Conservation (phyloP, 1,139 yeast species). For the Entelexis sorbosivorans region DNA sequence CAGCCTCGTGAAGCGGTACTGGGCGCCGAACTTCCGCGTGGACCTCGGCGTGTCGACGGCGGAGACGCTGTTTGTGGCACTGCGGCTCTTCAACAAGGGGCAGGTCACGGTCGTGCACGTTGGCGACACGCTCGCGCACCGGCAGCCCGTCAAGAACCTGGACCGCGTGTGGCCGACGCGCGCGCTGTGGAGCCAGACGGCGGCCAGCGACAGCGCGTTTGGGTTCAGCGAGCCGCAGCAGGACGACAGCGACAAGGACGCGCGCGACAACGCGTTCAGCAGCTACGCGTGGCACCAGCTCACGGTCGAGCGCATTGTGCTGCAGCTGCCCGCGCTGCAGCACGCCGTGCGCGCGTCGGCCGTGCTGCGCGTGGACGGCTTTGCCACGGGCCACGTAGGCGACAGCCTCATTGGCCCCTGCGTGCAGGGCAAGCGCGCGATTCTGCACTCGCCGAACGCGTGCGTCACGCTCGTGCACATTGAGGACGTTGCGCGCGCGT, state of each 20-base stretch:
- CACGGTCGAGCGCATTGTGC: conserved; percentile 19
- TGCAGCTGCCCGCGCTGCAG: not conserved
- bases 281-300: conserved; percentile 26
- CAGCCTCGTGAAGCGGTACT: conserved; percentile 18
- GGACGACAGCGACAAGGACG: conserved; percentile 1
- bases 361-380: conserved; percentile 26
- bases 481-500: conserved; percentile 29
- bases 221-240: not conserved
- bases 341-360: conserved; percentile 16
- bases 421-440: conserved; percentile 23
- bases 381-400: conserved; percentile 27
- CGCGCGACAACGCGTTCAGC: conserved; percentile 21
- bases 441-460: conserved; percentile 25
- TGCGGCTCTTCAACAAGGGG: conserved; percentile 5
- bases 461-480: conserved; percentile 28
- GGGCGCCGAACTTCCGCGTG: conserved; percentile 18
- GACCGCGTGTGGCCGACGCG: conserved; percentile 19
- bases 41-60: conserved; percentile 22
- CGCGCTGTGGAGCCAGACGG: conserved; percentile 13
- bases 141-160: conserved; percentile 22
- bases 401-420: conserved; percentile 27
- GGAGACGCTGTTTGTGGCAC: conserved; percentile 18
- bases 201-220: conserved; percentile 6
- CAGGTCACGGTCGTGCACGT: conserved; percentile 22
- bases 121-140: conserved; percentile 24